Evolutionary conservation across 495 filamentous ascomycete genomes (phyloP).

Genomic region (Copromyces sp.): DNA sequence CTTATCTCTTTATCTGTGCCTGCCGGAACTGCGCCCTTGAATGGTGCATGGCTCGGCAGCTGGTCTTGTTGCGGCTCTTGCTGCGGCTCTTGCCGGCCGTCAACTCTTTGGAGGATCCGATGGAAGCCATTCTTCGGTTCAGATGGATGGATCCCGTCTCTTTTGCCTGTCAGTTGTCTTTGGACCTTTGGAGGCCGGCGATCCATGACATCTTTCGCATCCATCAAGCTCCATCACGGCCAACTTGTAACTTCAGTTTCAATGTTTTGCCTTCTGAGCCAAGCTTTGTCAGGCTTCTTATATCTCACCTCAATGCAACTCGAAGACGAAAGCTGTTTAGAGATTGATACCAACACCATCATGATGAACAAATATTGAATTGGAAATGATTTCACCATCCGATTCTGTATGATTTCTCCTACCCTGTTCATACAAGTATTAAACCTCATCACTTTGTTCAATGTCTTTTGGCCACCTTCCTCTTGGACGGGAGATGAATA

Average conservation of each 20-base stretch:
- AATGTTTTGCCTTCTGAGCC: neutral
- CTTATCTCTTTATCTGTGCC: neutral
- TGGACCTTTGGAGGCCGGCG: neutral
- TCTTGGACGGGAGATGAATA: neutral
- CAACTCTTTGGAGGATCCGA: neutral
- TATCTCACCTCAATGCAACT: neutral
- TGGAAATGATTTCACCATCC: no score
- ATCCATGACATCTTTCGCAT: neutral
- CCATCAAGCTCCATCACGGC: neutral
- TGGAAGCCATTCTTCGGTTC: neutral
- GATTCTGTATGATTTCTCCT: no score
- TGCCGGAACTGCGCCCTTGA: neutral
- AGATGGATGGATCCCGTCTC: neutral
- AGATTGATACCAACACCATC: neutral
- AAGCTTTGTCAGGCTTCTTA: no score
- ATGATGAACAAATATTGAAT: neutral
- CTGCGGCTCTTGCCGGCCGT: neutral
- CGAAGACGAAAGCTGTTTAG: neutral
- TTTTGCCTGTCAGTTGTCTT: neutral
- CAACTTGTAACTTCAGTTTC: neutral
- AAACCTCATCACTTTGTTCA: no score
- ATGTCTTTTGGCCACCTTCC: neutral
- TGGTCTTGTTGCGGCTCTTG: neutral
- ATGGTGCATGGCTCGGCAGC: neutral
- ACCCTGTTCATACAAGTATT: no score